A percentile compares a stretch with the other conserved stretches of the same genome.
Conservation (phyloP, 2,329 filamentous ascomycete species). For the Botryotinia narcissicola region DNA sequence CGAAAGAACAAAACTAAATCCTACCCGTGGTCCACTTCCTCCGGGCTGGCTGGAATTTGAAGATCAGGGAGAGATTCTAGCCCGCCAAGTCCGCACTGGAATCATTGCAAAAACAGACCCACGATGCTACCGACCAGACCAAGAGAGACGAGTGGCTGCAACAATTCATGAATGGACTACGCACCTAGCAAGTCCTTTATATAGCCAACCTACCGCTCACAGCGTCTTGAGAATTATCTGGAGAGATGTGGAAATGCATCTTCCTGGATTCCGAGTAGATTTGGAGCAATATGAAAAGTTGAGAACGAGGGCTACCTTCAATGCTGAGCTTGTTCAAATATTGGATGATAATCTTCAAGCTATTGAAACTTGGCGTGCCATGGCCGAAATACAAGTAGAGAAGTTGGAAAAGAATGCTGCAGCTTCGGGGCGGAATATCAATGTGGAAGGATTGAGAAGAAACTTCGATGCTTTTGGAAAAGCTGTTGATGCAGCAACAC, state of each 20-base stretch:
- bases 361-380: constrained; percentile 14
- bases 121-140: not conserved
- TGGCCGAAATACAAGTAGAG: constrained; percentile 10
- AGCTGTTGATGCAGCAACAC: constrained; percentile 10
- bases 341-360: constrained; percentile 15
- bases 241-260: constrained; percentile 20
- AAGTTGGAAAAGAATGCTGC: constrained; percentile 8
- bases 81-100: constrained; percentile 12
- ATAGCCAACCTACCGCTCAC: constrained; percentile 10
- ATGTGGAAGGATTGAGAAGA: constrained; percentile 6
- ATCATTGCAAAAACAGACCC: constrained; percentile 18
- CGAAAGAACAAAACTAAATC: constrained; percentile 16
- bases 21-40: not conserved
- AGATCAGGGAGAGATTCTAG: constrained; percentile 6
- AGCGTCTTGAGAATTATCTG: constrained; percentile 12
- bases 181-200: constrained; percentile 11
- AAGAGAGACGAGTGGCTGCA: constrained; percentile 6
- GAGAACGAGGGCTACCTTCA: not conserved
- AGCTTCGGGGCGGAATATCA: not conserved
- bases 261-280: not conserved
- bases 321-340: not conserved
- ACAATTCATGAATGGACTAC: constrained; percentile 18
- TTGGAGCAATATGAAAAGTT: constrained; percentile 2
- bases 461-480: constrained; percentile 6
- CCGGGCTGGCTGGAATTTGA: constrained; percentile 1